phyloP scores from a whole-genome alignment of 2,329 filamentous ascomycete species.

The Cephalotrichum gorgonifer region DNA sequence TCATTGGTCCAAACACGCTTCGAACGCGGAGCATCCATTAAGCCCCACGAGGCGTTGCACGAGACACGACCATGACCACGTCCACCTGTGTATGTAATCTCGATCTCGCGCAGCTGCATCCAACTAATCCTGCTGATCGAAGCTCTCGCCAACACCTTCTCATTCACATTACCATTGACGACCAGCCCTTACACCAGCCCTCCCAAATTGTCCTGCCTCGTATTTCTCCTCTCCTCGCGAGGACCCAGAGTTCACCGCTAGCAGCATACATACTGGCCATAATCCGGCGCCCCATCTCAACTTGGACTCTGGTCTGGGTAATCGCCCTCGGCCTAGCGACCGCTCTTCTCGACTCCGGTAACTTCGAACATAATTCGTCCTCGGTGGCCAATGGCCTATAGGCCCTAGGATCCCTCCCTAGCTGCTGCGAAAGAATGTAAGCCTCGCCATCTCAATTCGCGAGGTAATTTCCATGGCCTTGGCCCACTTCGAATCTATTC shows the following conservation, averaged over 20 bases:
- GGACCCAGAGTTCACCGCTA: background rate
- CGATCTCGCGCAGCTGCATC: background rate
- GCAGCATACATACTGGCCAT: no score
- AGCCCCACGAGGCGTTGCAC: background rate
- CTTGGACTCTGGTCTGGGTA: background rate
- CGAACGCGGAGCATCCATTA: background rate
- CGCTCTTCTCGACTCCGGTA: no score
- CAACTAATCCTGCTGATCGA: background rate
- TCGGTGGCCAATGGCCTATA: background rate
- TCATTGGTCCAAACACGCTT: background rate
- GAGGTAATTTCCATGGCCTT: no score
- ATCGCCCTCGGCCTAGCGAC: background rate
- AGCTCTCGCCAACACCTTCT: background rate
- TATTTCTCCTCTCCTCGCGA: background rate
- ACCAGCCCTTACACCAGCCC: background rate
- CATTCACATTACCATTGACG: background rate
- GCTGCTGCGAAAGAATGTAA: background rate
- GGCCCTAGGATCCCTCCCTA: background rate
- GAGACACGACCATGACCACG: background rate
- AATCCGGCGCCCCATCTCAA: no score
- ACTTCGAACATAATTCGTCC: background rate
- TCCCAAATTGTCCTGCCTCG: background rate
- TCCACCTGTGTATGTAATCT: background rate
- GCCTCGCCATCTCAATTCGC: background rate
- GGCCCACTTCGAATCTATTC: no score